Evolutionary conservation across 2,329 filamentous ascomycete genomes (phyloP).

Genomic region (Xylaria sp.): DNA sequence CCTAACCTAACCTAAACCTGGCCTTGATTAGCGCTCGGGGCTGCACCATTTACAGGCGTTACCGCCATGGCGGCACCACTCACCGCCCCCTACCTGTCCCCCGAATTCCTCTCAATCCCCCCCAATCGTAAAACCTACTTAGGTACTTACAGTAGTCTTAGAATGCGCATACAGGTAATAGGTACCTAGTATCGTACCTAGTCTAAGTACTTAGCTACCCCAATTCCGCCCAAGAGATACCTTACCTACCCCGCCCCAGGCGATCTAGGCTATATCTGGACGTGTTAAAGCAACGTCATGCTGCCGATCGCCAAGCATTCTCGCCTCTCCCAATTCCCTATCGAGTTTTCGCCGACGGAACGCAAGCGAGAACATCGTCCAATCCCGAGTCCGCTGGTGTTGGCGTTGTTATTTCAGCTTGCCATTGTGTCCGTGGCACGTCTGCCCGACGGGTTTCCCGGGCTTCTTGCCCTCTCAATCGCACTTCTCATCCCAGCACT

Average conservation of each 20-base stretch:
- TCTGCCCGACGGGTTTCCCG: not conserved
- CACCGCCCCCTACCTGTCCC: not conserved
- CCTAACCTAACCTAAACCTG: not conserved
- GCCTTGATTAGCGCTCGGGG: not conserved
- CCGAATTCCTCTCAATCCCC: not conserved
- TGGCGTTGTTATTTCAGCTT: conserved; percentile 1
- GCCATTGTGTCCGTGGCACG: not conserved
- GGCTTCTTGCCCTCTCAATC: not conserved
- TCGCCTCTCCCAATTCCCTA: conserved; percentile 22
- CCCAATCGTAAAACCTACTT: no score
- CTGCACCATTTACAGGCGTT: no score
- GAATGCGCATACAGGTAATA: no score
- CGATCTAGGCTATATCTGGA: no score
- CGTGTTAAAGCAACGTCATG: conserved; percentile 28
- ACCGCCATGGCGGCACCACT: no score
- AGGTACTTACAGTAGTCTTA: no score
- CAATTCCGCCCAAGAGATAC: no score
- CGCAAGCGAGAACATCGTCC: not conserved
- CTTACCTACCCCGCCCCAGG: no score
- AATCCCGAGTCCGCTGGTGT: not conserved
- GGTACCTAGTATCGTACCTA: no score
- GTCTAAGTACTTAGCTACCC: no score
- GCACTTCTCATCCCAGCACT: not conserved
- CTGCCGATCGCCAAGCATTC: conserved; percentile 28
- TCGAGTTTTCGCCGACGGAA: not conserved